Conservation (phyloP, 805 yeast genomes). For the Naumovozyma baii region DNA sequence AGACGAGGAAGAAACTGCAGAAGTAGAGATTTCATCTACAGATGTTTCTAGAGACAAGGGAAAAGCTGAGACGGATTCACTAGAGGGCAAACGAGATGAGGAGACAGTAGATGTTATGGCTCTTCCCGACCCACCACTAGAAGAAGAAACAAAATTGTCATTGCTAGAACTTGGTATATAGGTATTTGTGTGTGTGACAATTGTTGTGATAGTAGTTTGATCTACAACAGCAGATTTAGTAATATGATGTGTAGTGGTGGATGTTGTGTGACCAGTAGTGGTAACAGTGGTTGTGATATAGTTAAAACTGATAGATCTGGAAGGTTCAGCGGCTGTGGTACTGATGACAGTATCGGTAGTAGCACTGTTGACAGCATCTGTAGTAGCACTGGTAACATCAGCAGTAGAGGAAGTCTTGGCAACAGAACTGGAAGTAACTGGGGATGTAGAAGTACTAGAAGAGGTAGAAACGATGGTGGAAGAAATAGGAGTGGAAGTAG, state of each 20-base stretch:
- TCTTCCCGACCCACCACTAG: too few relatives aligned
- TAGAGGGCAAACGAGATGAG: background rate
- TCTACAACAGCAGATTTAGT: constrained; percentile 2
- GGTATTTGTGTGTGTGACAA: background rate
- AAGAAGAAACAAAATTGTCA: too few relatives aligned
- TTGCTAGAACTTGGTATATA: background rate
- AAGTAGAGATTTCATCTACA: background rate
- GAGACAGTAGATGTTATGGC: background rate
- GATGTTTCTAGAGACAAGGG: background rate
- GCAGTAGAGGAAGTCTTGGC: background rate
- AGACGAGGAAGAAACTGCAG: background rate
- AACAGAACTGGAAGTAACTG: background rate
- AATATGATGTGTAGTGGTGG: background rate
- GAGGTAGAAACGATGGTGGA: background rate
- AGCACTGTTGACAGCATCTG: background rate
- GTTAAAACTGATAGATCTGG: background rate
- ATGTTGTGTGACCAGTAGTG: background rate
- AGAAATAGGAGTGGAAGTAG: background rate
- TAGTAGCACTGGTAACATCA: background rate
- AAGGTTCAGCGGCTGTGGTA: constrained; percentile 1
- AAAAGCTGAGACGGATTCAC: background rate
- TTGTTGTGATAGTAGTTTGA: background rate
- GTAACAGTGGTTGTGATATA: background rate
- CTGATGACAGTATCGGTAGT: background rate
- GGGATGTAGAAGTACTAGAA: background rate